phyloP scores from a whole-genome alignment of 768 basidiomycete genomes.

The Gloeopeniophorella convolvens region DNA sequence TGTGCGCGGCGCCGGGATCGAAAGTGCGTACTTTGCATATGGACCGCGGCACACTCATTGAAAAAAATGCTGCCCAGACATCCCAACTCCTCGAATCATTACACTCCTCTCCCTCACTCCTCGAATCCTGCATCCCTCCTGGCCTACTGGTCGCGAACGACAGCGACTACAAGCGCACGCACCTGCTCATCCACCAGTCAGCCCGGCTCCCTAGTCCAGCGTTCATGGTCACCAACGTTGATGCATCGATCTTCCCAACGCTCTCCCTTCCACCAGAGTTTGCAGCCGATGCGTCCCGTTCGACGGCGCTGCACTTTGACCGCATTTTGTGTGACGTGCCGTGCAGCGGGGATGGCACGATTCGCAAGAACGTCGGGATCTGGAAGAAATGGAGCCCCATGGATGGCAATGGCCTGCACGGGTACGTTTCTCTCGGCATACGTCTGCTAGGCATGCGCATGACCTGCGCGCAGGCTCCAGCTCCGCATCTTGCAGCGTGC shows the following conservation, averaged over 20 bases:
- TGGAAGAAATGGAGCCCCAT: constrained; percentile 89
- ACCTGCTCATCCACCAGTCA: constrained; percentile 97
- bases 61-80: constrained; percentile 44
- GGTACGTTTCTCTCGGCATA: constrained; percentile 38
- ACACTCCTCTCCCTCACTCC: constrained; percentile 67
- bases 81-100: constrained; percentile 95
- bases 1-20: constrained; percentile 98
- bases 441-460: not conserved
- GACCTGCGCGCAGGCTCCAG: constrained; percentile 60
- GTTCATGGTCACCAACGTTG: constrained; percentile 92
- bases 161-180: constrained; percentile 87
- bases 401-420: constrained; percentile 88
- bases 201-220: constrained; percentile 87
- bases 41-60: not conserved
- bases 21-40: constrained; percentile 47
- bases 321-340: constrained; percentile 95
- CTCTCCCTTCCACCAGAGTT: constrained; percentile 41
- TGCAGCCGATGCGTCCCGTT: constrained; percentile 29
- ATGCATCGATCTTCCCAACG: constrained; percentile 80
- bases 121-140: constrained; percentile 60
- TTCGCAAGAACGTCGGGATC: constrained; percentile 90
- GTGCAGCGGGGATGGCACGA: constrained; percentile 94
- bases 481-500: constrained; percentile 87
- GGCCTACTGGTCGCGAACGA: constrained; percentile 95
- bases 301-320: constrained; percentile 66